Evolutionary conservation across 805 yeast genomes (phyloP).

Genomic region (Ogataea trehaloabstinens): DNA sequence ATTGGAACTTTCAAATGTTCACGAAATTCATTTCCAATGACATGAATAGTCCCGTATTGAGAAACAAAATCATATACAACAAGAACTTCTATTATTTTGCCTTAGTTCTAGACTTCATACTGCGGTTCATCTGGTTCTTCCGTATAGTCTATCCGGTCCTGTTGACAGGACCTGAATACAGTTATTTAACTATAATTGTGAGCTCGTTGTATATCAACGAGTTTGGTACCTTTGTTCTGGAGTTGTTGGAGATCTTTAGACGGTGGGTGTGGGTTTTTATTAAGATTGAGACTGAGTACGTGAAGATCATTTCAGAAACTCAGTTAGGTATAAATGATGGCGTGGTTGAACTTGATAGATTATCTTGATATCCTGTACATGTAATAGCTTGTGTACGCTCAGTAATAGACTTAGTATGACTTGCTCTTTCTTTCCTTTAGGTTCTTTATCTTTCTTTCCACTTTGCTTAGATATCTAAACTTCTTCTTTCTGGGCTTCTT

Average conservation of each 20-base stretch:
- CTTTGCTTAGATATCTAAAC: conserved; percentile 82
- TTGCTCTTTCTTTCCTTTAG: conserved; percentile 41
- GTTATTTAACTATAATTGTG: conserved; percentile 16
- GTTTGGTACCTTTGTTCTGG: conserved; percentile 64
- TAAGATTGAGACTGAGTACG: conserved; percentile 76
- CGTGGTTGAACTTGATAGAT: conserved; percentile 22
- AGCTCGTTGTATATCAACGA: conserved; percentile 40
- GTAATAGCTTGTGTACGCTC: conserved; percentile 2
- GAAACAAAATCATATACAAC: conserved; percentile 33
- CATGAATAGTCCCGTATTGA: conserved; percentile 21
- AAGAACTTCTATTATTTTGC: conserved; percentile 51
- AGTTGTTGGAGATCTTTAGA: conserved; percentile 72
- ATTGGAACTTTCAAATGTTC: conserved; percentile 75
- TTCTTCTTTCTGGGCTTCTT: conserved; percentile 61
- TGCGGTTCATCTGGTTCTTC: conserved; percentile 78
- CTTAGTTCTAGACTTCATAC: conserved; percentile 54
- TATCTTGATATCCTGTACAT: conserved; percentile 2
- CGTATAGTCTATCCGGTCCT: conserved; percentile 34
- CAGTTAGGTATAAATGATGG: conserved; percentile 4
- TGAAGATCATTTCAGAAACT: conserved; percentile 23
- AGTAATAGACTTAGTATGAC: not conserved
- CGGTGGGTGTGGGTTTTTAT: conserved; percentile 89
- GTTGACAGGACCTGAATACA: conserved; percentile 11
- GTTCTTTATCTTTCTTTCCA: conserved; percentile 63
- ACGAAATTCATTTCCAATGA: conserved; percentile 26